These are phyloP conservation scores for Tricladium varicosporioides DNA, from an alignment of 2,329 filamentous ascomycete genomes.

Conservation along the genomic window DNA sequence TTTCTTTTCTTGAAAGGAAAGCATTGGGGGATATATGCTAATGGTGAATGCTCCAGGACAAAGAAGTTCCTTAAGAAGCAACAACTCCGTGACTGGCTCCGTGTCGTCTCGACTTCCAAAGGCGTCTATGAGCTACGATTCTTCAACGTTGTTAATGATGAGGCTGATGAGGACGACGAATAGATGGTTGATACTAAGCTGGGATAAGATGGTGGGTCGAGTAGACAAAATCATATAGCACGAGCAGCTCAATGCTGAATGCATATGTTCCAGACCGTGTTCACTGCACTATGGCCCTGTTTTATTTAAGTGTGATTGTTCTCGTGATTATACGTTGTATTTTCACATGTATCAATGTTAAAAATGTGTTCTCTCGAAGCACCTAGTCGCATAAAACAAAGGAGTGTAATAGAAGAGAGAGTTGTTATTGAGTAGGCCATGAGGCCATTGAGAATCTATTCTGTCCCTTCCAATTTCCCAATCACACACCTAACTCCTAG, in stretches of 20 bases:
- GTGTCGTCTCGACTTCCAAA: conserved; percentile 95
- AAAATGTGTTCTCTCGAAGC: too few relatives aligned
- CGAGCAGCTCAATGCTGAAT: conserved; percentile 18
- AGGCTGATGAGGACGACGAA: conserved; percentile 96
- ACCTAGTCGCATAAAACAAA: too few relatives aligned
- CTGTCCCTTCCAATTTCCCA: too few relatives aligned
- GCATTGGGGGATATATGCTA: background rate
- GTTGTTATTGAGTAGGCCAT: too few relatives aligned
- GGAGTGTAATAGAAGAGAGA: too few relatives aligned
- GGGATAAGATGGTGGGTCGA: conserved; percentile 8
- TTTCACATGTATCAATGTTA: too few relatives aligned
- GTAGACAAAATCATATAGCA: conserved; percentile 12
- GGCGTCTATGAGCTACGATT: conserved; percentile 99
- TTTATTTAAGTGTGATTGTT: background rate
- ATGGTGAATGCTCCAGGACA: conserved; percentile 57
- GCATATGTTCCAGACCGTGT: conserved; percentile 6
- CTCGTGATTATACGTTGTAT: background rate
- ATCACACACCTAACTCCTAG: too few relatives aligned
- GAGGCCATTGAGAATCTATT: too few relatives aligned
- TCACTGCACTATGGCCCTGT: background rate
- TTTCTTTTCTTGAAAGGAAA: background rate
- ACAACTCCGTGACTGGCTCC: conserved; percentile 99
- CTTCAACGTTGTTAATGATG: conserved; percentile 99
- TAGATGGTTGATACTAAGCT: conserved; percentile 53
- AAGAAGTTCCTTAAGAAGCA: conserved; percentile 99